Base-by-base conservation (phyloP, 345 rosid species). In the Eucalyptus tenuipes region DNA sequence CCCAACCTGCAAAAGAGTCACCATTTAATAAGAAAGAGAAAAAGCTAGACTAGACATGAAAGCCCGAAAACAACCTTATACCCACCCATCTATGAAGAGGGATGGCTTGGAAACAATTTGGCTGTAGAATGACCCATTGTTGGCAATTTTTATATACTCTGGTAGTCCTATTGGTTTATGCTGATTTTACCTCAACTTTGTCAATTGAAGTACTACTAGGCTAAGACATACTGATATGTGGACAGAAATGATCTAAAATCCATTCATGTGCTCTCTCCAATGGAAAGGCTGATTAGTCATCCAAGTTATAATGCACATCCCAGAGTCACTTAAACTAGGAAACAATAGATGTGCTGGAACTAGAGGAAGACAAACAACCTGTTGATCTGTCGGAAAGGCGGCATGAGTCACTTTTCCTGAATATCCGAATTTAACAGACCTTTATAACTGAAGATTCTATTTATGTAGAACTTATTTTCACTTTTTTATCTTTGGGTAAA, bases 1-100 rank as follows among this genome's bases (percentile, higher is more conserved):
- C 86, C 99, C 99, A 87, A 98, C 88, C 99, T 97, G 91, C 87
- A 50, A 88, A 79, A 87, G 49, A 87, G 87, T 88, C 85, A 13
- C 45, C 85, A 31, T 45, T 31, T 14, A 25, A 88, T 53, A 27
- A 52, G 45, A 40, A 71, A 87, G 25, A 24, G 59, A 13, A 16
- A 42, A 37, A 20, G 44, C 66, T 33, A 31, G n/a, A 80, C 66
- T 59, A 49, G 53, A 37, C 47, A 90, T n/a, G 15, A n/a, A 17
- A 71, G 15, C 48, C 86, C 25, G 1, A 27, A 10, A 85, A 55
- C 52, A 20, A 79, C 66, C 31, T 48, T 16, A 52, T 57, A 22
- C 8, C 82, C 47, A 20, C 82, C 82, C 82, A 75, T 75, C 82
- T 10, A 47, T 75, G 15, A 37, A 71, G 82, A 37, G 47, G 82